phyloP scores from a whole-genome alignment of 1,284 basidiomycete species.

The Malassezia nana region DNA sequence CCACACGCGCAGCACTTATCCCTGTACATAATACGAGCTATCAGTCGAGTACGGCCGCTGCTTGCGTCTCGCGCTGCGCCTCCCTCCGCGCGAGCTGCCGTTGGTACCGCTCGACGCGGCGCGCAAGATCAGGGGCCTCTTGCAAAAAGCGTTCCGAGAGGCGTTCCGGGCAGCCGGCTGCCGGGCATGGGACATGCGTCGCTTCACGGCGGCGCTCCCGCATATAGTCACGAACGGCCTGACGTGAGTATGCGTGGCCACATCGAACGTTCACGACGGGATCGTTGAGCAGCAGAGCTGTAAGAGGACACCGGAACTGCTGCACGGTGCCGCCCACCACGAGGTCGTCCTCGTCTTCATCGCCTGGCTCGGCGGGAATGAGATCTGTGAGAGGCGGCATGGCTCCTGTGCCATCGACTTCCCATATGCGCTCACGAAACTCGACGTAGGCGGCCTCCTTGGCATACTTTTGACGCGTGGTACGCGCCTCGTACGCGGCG shows the following conservation, averaged over 20 bases:
- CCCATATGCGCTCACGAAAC: conserved; percentile 30
- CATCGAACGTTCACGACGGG: conserved; percentile 24
- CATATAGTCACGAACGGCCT: conserved; percentile 11
- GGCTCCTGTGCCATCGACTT: conserved; percentile 23
- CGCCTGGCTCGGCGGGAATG: conserved; percentile 21
- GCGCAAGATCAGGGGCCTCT: conserved; percentile 7
- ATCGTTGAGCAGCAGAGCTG: conserved; percentile 27
- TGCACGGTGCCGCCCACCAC: conserved; percentile 24
- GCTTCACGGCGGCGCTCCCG: not conserved
- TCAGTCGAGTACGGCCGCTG: conserved; percentile 10
- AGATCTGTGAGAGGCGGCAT: conserved; percentile 35
- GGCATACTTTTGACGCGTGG: conserved; percentile 28
- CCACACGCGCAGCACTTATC: not conserved
- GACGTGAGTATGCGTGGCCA: conserved; percentile 18
- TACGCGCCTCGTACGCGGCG: conserved; percentile 23
- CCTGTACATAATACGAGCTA: conserved; percentile 1
- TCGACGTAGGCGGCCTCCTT: conserved; percentile 25
- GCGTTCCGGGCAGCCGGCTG: conserved; percentile 5
- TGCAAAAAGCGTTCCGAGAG: not conserved
- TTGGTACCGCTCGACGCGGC: conserved; percentile 16
- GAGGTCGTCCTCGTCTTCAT: conserved; percentile 30
- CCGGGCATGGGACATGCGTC: conserved; percentile 6
- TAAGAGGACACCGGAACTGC: conserved; percentile 36
- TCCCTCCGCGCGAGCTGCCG: conserved; percentile 7
- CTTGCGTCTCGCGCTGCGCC: conserved; percentile 1